Conservation (phyloP, 73 alveolate genomes). For the Uronychia binucleata region DNA sequence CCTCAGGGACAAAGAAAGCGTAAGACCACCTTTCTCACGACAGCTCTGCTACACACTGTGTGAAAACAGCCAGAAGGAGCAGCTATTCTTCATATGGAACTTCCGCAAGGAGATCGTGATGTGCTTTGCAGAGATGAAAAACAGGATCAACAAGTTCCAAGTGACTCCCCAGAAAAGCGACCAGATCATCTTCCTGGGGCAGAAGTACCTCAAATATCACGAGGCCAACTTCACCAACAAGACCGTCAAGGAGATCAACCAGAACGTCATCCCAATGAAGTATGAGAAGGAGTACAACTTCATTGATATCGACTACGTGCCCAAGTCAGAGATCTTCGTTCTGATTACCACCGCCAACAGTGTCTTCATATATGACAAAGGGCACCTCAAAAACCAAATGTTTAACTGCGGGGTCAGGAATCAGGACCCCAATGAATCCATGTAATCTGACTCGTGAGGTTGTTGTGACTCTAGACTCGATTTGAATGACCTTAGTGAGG, state of each 20-base stretch:
- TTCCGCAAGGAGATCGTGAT: constrained; percentile 45
- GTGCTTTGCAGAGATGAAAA: constrained; percentile 28
- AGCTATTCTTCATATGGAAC: constrained; percentile 53
- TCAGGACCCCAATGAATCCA: constrained; percentile 34
- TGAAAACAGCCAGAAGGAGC: constrained; percentile 38
- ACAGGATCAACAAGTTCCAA: constrained; percentile 32
- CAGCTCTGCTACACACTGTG: constrained; percentile 38
- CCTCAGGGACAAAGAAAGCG: constrained; percentile 49
- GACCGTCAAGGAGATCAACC: constrained; percentile 42
- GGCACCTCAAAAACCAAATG: constrained; percentile 20
- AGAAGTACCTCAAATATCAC: constrained; percentile 31
- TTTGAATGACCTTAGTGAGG: constrained; percentile 30
- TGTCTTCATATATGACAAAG: constrained; percentile 33
- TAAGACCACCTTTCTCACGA: not conserved
- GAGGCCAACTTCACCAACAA: constrained; percentile 61
- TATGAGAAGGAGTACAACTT: constrained; percentile 57
- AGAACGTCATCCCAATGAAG: constrained; percentile 55
- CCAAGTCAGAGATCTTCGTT: constrained; percentile 40
- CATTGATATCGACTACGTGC: constrained; percentile 51
- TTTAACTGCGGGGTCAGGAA: constrained; percentile 3
- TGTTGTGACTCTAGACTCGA: not conserved
- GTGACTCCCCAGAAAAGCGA: constrained; percentile 48
- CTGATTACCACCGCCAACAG: constrained; percentile 30
- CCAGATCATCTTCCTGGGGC: constrained; percentile 39
- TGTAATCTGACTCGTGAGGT: constrained; percentile 13